Base-by-base conservation (phyloP, 257 asterid genomes). In the Capsicum chinense region DNA sequence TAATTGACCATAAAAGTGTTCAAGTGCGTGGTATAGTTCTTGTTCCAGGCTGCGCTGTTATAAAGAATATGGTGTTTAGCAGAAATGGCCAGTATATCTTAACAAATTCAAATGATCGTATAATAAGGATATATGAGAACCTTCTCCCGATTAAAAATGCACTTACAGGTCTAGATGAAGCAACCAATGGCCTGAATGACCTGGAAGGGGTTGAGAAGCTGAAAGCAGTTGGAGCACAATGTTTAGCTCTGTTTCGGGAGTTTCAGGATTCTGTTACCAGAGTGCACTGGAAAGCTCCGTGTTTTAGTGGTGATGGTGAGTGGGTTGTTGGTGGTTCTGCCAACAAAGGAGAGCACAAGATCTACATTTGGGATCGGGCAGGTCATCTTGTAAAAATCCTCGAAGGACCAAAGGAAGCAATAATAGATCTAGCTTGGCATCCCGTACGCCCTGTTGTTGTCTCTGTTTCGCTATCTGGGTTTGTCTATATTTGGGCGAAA, bases 251-350 rank as follows among this genome's bases (percentile, higher is more conserved):
- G 73, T 91, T 90, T 84, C 92, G 94, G 15, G 95, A 94, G 88
- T 94, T 95, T 88, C 99, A 95, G 83, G 99, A 95, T 86, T 92
- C 95, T 35, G 91, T 95, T 48, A 95, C 98, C 82, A 94, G 85
- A 90, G 95, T 92, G 89, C 99, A 93, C 64, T 95, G 99, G 99
- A 94, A 95, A 87, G 98, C 95, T 57, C 99, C 97, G 3, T 93
- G 99, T 89, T 94, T 95, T 86, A 95, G 98, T 90, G 99, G 99
- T 83, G 98, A 95, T 84, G 94, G 97, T 9, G 98, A 95, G 91
- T 95, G 99, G 99, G 95, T 95, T 54, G 87, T 95, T 82, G 98
- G 99, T 80, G 98, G 98, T 79, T 95, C 99, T 85, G 99, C 97
- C 83, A 93, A 90, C 90, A 92, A 92, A 91, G 99, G 99, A 84